Evolutionary conservation across 768 basidiomycete species (phyloP).

Genomic region (Mycena galericulata): DNA sequence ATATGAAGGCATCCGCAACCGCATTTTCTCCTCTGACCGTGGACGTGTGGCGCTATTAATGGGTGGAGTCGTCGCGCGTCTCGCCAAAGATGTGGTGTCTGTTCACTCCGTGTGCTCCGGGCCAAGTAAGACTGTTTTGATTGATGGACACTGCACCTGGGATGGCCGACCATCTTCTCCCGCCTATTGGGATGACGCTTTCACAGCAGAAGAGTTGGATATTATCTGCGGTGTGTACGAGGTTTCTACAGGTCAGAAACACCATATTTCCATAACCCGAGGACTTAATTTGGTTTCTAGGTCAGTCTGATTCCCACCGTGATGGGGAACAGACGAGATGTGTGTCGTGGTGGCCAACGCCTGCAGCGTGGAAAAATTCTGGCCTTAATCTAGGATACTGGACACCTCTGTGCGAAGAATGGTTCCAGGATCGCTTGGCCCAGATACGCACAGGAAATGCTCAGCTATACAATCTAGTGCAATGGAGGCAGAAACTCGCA

Average conservation of each 20-base stretch:
- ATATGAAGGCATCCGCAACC: slow-evolving; percentile 14
- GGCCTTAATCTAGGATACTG: slow-evolving; percentile 12
- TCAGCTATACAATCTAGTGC: not conserved
- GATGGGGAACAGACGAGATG: slow-evolving; percentile 6
- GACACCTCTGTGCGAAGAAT: slow-evolving; percentile 17
- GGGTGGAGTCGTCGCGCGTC: slow-evolving; percentile 16
- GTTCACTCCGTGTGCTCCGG: slow-evolving; percentile 8
- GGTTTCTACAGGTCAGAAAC: slow-evolving; percentile 11
- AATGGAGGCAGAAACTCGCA: slow-evolving; percentile 1
- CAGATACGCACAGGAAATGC: slow-evolving; percentile 7
- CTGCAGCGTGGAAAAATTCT: not conserved
- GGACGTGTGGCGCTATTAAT: slow-evolving; percentile 12
- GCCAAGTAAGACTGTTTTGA: not conserved
- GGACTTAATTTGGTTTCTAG: not conserved
- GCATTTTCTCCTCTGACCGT: slow-evolving; percentile 7
- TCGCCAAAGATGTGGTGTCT: slow-evolving; percentile 6
- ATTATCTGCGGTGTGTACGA: slow-evolving; percentile 20
- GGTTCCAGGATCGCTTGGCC: slow-evolving; percentile 16
- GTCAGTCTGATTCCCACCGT: not conserved
- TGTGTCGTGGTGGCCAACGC: slow-evolving; percentile 15
- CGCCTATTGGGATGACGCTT: slow-evolving; percentile 10
- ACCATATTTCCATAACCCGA: not conserved
- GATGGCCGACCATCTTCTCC: slow-evolving; percentile 4
- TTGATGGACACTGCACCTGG: slow-evolving; percentile 2
- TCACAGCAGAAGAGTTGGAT: slow-evolving; percentile 13